Conservation (phyloP, 768 basidiomycete genomes). For the Tricholoma sp. region DNA sequence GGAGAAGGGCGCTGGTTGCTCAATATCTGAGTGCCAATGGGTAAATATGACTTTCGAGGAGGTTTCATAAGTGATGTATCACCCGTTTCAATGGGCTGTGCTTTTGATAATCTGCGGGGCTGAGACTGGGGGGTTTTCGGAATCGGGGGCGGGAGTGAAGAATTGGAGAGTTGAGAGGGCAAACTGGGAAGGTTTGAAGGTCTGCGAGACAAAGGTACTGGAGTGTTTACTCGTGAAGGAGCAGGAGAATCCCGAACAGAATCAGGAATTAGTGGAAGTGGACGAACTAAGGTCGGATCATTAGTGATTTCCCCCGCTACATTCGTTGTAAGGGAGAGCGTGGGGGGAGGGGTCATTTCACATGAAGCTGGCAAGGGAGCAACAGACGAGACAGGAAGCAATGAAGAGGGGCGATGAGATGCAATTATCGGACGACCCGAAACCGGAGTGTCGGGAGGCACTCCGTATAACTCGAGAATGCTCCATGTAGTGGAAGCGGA, state of each 20-base stretch:
- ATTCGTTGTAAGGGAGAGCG: not conserved
- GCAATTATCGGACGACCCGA: conserved; percentile 6
- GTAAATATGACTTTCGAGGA: not conserved
- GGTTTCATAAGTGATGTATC: not conserved
- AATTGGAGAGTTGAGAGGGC: not conserved
- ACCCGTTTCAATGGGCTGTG: not conserved
- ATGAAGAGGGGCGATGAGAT: conserved; percentile 7
- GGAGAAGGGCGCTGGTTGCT: not conserved
- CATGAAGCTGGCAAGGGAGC: conserved; percentile 1
- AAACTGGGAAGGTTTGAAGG: not conserved
- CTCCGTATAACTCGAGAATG: conserved; percentile 17
- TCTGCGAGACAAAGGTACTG: not conserved
- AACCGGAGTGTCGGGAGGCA: conserved; percentile 9
- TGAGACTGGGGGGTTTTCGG: not conserved
- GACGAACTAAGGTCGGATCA: conserved; percentile 8
- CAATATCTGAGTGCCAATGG: not conserved
- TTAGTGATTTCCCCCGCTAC: not conserved
- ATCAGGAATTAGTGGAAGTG: conserved; percentile 14
- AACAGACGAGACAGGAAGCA: conserved; percentile 5
- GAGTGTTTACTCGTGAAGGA: not conserved
- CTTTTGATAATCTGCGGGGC: not conserved
- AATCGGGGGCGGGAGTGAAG: not conserved
- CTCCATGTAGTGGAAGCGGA: conserved; percentile 21
- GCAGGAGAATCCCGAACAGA: not conserved
- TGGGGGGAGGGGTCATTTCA: conserved; percentile 1